Evolutionary conservation across 2,329 filamentous ascomycete species (phyloP), one percentile per base, ranked within the genome.

Genomic region (Scorias spongiosa): DNA sequence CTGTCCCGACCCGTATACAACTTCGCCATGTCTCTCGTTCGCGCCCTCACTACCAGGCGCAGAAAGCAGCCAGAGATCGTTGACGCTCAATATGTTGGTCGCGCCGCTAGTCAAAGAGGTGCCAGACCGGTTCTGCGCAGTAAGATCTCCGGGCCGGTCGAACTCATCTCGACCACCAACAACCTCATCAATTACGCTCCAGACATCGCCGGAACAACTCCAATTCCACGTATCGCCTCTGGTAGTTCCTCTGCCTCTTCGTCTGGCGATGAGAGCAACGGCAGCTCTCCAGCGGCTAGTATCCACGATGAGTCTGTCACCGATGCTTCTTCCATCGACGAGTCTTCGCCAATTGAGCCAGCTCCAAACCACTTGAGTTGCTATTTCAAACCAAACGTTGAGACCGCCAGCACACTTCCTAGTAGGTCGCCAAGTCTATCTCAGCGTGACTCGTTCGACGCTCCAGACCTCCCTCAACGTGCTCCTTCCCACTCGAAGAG

Each of bases 141-240:
- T 60, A 80, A 87, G 68, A 98, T 98, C 60, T 98, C 91, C 1
- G 77, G 74, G 2, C 91, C 91, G 0, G 74, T 94, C 43, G 80
- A 87, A 63, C 74, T 98, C 49, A 71, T 95, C 41, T 93, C 91
- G 47, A 94, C 89, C 5, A 96, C 91, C 54, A 98, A 96, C 65
- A 86, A 93, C 75, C 80, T 95, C 44, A 87, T 86, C 7, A 94
- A 94, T 72, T 89, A 89, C 59, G 88, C 91, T 9, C 89, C 89
- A 42, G 83, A 95, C 59, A 79, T 95, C 45, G 48, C 49, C 36
- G 59, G 58, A 39, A 54, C 58, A 14, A 48, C 42, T 9, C 53
- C 54, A 7, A 55, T 60, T 43, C 51, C 48, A 39, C 49, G 51
- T 42, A 48, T 52, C 42, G 47, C 52, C 29, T 53, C 55, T 7